These are phyloP conservation scores for Apiotrichum veenhuisii DNA, from an alignment of 1,284 basidiomycete species.

Conservation along the genomic window DNA sequence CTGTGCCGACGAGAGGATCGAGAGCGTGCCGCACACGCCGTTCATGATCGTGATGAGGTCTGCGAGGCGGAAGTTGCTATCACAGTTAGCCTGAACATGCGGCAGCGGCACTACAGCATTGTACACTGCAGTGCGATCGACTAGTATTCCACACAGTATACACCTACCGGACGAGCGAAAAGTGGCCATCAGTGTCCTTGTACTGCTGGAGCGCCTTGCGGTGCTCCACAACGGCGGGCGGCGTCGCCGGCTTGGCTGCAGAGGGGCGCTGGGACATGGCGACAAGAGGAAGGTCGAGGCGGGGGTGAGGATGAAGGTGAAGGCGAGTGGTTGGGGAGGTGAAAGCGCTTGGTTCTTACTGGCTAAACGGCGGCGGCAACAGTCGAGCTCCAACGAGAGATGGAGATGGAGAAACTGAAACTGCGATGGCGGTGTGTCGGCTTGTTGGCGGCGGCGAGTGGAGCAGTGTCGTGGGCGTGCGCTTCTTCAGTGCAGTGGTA, in stretches of 20 bases:
- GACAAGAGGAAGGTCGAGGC: no score
- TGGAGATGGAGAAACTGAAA: no score
- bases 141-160: neutral
- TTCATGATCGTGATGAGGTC: conserved; percentile 99
- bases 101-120: neutral
- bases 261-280: conserved; percentile 16
- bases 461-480: no score
- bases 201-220: conserved; percentile 71
- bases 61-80: conserved; percentile 93
- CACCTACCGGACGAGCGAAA: conserved; percentile 83
- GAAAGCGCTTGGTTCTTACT: no score
- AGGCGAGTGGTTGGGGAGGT: neutral
- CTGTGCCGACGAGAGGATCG: conserved; percentile 81
- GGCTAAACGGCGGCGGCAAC: no score
- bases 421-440: no score
- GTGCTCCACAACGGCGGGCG: conserved; percentile 41
- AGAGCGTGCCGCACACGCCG: conserved; percentile 95
- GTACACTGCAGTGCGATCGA: no score
- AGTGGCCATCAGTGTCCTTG: conserved; percentile 82
- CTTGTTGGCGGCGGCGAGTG: no score
- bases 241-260: neutral
- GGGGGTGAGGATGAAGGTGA: neutral
- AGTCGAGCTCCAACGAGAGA: no score
- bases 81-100: neutral
- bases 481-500: no score